Evolutionary conservation across 495 filamentous ascomycete genomes (phyloP).

Genomic region (Lasiosphaeria miniovina): DNA sequence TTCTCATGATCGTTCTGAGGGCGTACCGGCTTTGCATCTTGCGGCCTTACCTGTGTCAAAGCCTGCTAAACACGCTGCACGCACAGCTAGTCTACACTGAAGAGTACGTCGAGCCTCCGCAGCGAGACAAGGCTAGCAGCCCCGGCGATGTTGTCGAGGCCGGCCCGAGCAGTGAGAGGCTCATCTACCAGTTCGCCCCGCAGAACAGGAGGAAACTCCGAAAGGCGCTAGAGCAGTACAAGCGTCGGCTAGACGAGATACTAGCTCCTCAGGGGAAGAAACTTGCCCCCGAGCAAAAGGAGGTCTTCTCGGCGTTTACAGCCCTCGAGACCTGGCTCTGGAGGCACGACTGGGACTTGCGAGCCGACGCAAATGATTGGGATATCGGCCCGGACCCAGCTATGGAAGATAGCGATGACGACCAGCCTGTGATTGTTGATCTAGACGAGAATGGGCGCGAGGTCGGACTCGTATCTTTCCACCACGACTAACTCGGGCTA

Average conservation of each 20-base stretch:
- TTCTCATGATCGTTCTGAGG: constrained; percentile 65
- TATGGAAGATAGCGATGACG: constrained; percentile 80
- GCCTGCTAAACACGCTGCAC: constrained; percentile 60
- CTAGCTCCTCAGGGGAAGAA: constrained; percentile 28
- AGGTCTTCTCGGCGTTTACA: constrained; percentile 36
- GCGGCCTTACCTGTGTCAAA: constrained; percentile 55
- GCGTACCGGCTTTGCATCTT: constrained; percentile 57
- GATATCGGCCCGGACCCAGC: constrained; percentile 41
- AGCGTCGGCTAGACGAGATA: constrained; percentile 38
- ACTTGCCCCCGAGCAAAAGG: constrained; percentile 31
- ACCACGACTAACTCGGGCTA: constrained; percentile 18
- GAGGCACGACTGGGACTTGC: constrained; percentile 46
- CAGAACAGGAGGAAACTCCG: constrained; percentile 32
- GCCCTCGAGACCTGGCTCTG: constrained; percentile 45
- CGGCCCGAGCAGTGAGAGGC: constrained; percentile 21
- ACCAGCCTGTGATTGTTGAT: constrained; percentile 82
- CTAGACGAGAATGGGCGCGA: constrained; percentile 53
- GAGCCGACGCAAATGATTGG: constrained; percentile 12
- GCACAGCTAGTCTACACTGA: constrained; percentile 70
- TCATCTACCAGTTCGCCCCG: constrained; percentile 51
- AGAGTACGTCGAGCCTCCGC: constrained; percentile 51
- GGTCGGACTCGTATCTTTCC: constrained; percentile 45
- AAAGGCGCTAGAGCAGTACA: constrained; percentile 41
- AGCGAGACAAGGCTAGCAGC: constrained; percentile 27
- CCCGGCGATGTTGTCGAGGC: neutral